These are phyloP conservation scores for Daldinia vernicosa DNA, from an alignment of 495 filamentous ascomycete species.

Conservation along the genomic window DNA sequence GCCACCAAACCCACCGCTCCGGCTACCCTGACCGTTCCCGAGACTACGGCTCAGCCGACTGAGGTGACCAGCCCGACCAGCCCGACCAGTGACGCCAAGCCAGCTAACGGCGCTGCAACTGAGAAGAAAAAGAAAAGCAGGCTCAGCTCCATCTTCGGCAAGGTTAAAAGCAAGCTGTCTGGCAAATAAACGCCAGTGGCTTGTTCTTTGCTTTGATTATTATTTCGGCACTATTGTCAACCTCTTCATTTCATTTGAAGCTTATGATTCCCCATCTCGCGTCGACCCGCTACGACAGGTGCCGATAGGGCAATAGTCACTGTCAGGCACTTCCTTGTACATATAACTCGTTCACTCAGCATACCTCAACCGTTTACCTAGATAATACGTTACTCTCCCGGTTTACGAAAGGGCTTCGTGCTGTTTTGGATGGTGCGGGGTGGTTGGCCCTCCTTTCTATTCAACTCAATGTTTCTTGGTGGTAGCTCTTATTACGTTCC, in stretches of 20 bases:
- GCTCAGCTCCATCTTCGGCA: constrained; percentile 64
- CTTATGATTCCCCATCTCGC: constrained; percentile 54
- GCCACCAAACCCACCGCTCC: neutral
- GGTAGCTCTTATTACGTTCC: constrained; percentile 14
- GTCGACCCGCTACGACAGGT: constrained; percentile 41
- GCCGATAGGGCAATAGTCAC: constrained; percentile 37
- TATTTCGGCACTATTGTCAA: constrained; percentile 28
- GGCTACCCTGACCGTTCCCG: neutral
- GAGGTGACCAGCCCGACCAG: constrained; percentile 43
- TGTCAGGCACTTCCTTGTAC: constrained; percentile 34
- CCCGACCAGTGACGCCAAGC: constrained; percentile 44
- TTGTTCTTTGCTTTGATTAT: constrained; percentile 30
- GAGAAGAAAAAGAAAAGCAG: constrained; percentile 68
- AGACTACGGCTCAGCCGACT: neutral
- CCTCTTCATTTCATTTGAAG: constrained; percentile 43
- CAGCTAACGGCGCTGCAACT: constrained; percentile 43
- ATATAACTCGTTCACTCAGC: constrained; percentile 36
- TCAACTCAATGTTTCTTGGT: constrained; percentile 10
- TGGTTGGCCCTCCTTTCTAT: constrained; percentile 14
- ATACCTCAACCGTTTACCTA: constrained; percentile 7
- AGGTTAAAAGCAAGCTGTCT: constrained; percentile 65
- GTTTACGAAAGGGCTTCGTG: constrained; percentile 1
- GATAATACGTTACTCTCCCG: constrained; percentile 14
- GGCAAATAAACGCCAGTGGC: constrained; percentile 36
- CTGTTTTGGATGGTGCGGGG: constrained; percentile 23